These are phyloP conservation scores for Mortierella hygrophila DNA, from an alignment of 192 early-diverging fungal species.

Conservation along the genomic window DNA sequence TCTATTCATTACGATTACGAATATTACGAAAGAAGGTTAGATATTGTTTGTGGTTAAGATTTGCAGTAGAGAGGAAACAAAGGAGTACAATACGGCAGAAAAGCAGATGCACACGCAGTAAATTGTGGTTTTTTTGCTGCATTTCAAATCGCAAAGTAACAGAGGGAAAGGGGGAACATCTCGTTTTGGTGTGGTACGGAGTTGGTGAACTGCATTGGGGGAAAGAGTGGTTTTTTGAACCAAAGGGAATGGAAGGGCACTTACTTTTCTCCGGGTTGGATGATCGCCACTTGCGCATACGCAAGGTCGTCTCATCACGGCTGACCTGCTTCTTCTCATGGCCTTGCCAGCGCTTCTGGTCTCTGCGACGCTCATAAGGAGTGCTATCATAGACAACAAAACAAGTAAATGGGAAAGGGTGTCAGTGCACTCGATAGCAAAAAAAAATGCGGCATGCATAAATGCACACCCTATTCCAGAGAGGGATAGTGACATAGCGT, in stretches of 20 bases:
- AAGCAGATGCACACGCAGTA: not conserved
- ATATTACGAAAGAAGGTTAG: not conserved
- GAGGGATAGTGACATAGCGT: not conserved
- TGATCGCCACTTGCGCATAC: slow-evolving; percentile 66
- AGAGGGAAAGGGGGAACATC: slow-evolving; percentile 52
- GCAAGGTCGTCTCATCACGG: slow-evolving; percentile 63
- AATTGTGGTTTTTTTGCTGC: not conserved
- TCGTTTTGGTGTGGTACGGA: slow-evolving; percentile 15
- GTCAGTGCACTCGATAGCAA: not conserved
- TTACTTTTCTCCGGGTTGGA: slow-evolving; percentile 65
- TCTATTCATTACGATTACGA: slow-evolving; percentile 28
- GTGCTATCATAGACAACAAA: slow-evolving; percentile 29
- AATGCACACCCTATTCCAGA: not conserved
- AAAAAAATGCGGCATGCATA: not conserved
- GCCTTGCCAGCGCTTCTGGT: slow-evolving; percentile 67
- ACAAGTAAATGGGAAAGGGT: not conserved
- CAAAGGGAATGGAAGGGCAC: not conserved
- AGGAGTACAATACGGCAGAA: not conserved
- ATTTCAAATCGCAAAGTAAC: not conserved
- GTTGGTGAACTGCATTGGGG: too few species aligned
- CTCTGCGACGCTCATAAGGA: slow-evolving; percentile 63
- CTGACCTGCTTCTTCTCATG: slow-evolving; percentile 67
- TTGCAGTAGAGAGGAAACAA: not conserved
- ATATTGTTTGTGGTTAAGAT: not conserved
- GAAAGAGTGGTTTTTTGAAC: not conserved